Conservation (phyloP, 164 flowering plant genomes). For the Aristolochia fimbriata region DNA sequence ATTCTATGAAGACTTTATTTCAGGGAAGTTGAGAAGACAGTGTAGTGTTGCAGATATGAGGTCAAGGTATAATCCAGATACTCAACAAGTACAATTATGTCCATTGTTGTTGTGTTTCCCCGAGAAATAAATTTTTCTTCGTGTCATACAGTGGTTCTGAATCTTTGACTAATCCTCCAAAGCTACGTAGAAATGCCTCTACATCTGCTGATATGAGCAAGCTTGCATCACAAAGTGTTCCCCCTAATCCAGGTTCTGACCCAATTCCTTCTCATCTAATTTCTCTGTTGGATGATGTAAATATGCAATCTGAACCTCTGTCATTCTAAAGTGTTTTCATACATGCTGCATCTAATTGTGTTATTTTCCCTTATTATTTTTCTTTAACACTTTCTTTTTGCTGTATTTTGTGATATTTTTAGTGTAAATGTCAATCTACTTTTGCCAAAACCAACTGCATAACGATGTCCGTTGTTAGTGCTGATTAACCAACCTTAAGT, state of each 20-base stretch:
- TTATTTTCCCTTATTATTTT: too few relatives aligned
- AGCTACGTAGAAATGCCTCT: slow-evolving; percentile 75
- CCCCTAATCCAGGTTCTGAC: slow-evolving; percentile 48
- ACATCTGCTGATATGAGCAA: slow-evolving; percentile 49
- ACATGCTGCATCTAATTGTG: too few relatives aligned
- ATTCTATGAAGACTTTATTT: not conserved
- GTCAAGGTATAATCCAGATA: slow-evolving; percentile 36
- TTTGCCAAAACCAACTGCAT: not conserved
- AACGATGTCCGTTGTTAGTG: not conserved
- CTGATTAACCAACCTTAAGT: not conserved
- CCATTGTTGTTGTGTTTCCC: too few relatives aligned
- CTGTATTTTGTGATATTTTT: not conserved
- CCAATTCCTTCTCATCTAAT: not conserved
- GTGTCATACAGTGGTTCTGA: slow-evolving; percentile 37
- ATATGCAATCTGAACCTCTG: too few relatives aligned
- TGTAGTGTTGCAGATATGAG: slow-evolving; percentile 59
- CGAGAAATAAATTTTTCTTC: not conserved
- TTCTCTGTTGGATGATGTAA: not conserved
- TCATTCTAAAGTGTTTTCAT: too few relatives aligned
- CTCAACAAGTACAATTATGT: too few relatives aligned
- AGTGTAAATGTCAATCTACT: not conserved
- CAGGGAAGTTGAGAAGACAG: slow-evolving; percentile 73
- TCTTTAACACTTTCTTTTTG: not conserved
- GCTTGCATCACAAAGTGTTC: slow-evolving; percentile 28
- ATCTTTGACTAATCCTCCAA: slow-evolving; percentile 30